These are phyloP conservation scores for Boletus tylopilopsis DNA, from an alignment of 768 basidiomycete genomes.

Conservation along the genomic window DNA sequence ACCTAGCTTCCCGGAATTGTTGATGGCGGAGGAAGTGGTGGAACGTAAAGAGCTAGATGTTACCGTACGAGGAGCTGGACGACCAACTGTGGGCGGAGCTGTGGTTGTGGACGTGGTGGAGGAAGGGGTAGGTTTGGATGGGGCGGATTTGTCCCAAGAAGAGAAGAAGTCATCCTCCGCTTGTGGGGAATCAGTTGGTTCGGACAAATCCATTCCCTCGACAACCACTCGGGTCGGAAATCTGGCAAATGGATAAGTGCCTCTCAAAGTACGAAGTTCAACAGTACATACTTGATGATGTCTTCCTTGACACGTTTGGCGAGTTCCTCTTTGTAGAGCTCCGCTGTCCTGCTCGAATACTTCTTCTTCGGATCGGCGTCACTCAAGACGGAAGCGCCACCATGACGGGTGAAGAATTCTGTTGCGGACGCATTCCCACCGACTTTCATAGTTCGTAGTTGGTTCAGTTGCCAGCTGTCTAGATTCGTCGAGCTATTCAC, in stretches of 20 bases:
- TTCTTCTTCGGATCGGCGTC: conserved; percentile 84
- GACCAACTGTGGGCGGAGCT: conserved; percentile 58
- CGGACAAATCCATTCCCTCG: conserved; percentile 67
- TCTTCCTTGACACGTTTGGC: conserved; percentile 79
- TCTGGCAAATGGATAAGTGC: conserved; percentile 36
- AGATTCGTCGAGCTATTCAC: conserved; percentile 85
- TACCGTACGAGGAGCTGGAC: conserved; percentile 55
- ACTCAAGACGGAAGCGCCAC: conserved; percentile 63
- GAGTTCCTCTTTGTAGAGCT: conserved; percentile 91
- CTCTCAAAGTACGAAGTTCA: background rate
- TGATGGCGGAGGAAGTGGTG: conserved; percentile 31
- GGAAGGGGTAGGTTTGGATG: conserved; percentile 50
- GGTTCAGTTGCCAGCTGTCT: conserved; percentile 87
- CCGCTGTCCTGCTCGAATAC: conserved; percentile 80
- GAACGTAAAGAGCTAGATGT: conserved; percentile 63
- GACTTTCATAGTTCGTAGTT: conserved; percentile 94
- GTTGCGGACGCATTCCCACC: conserved; percentile 86
- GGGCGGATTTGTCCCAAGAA: conserved; percentile 86
- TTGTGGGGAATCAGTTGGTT: conserved; percentile 38
- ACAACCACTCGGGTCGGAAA: conserved; percentile 74
- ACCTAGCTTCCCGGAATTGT: conserved; percentile 36
- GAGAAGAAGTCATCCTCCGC: conserved; percentile 94
- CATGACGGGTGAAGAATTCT: conserved; percentile 89
- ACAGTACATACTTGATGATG: conserved; percentile 48
- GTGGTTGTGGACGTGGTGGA: conserved; percentile 46